Evolutionary conservation across 768 basidiomycete species (phyloP).

Genomic region (Xerocomellus chrysenteron): DNA sequence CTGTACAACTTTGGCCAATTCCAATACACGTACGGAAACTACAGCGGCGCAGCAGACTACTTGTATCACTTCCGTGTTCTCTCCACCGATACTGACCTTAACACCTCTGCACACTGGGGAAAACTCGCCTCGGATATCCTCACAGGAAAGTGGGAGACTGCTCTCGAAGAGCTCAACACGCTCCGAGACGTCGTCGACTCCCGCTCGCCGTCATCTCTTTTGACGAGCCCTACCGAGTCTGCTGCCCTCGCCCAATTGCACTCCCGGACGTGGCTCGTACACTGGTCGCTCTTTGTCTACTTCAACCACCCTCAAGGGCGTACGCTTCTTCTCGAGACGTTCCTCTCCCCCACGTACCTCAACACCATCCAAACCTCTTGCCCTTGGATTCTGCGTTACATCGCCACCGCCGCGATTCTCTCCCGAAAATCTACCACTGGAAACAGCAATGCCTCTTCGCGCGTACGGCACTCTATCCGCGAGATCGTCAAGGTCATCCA

Average conservation of each 20-base stretch:
- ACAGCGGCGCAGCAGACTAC: conserved; percentile 95
- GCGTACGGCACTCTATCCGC: conserved; percentile 83
- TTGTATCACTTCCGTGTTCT: conserved; percentile 98
- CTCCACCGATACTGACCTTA: conserved; percentile 89
- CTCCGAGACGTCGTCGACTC: conserved; percentile 92
- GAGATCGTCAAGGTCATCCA: conserved; percentile 94
- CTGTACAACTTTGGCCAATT: conserved; percentile 98
- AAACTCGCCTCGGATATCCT: conserved; percentile 97
- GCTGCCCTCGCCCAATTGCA: conserved; percentile 87
- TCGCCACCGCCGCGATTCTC: conserved; percentile 89
- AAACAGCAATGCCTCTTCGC: conserved; percentile 52
- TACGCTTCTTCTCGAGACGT: conserved; percentile 90
- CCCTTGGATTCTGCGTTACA: conserved; percentile 94
- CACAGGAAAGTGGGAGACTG: conserved; percentile 92
- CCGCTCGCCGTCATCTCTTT: conserved; percentile 53
- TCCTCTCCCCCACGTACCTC: conserved; percentile 94
- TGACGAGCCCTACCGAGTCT: conserved; percentile 48
- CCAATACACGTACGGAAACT: conserved; percentile 98
- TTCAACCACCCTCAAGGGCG: conserved; percentile 95
- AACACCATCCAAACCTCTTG: conserved; percentile 97
- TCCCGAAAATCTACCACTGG: conserved; percentile 71
- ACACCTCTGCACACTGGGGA: conserved; percentile 97
- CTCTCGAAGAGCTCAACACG: conserved; percentile 91
- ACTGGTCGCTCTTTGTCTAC: conserved; percentile 98
- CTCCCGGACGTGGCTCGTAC: conserved; percentile 92